phyloP scores from a whole-genome alignment of 179 eudicot genomes.

The Pouteria campechiana region DNA sequence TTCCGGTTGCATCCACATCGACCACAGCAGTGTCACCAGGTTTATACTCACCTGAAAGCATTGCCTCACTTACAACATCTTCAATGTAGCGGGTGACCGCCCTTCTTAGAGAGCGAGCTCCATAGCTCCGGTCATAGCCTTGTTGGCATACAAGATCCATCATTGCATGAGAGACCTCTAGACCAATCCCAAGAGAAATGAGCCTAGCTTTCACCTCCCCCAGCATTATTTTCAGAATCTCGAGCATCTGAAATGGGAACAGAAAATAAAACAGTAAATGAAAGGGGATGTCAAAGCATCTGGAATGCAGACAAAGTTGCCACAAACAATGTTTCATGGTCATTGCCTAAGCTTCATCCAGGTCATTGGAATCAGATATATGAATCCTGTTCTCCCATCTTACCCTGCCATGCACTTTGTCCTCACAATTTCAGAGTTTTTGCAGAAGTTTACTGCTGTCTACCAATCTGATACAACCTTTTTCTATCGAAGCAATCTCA shows the following conservation, averaged over 20 bases:
- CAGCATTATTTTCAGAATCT: conserved; percentile 34
- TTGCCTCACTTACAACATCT: conserved; percentile 35
- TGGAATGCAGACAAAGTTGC: too few species aligned
- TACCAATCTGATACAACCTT: too few species aligned
- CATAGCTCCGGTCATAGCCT: conserved; percentile 42
- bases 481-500: too few species aligned
- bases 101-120: conserved; percentile 43
- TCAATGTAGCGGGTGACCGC: conserved; percentile 36
- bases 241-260: conserved; percentile 33
- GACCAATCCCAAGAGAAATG: conserved; percentile 18
- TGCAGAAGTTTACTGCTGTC: too few species aligned
- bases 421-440: too few species aligned
- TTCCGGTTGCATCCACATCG: conserved; percentile 33
- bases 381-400: too few species aligned
- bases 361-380: too few species aligned
- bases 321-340: too few species aligned
- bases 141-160: conserved; percentile 29
- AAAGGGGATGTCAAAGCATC: too few species aligned
- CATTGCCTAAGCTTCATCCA: too few species aligned
- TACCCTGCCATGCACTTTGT: too few species aligned
- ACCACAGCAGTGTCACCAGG: conserved; percentile 32
- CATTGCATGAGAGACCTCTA: conserved; percentile 30
- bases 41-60: conserved; percentile 27
- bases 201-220: conserved; percentile 33
- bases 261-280: background rate